A percentile compares a stretch with the other conserved stretches of the same genome.
Evolutionary conservation across 768 basidiomycete species (phyloP).

Genomic region (Termitomyces sp.): DNA sequence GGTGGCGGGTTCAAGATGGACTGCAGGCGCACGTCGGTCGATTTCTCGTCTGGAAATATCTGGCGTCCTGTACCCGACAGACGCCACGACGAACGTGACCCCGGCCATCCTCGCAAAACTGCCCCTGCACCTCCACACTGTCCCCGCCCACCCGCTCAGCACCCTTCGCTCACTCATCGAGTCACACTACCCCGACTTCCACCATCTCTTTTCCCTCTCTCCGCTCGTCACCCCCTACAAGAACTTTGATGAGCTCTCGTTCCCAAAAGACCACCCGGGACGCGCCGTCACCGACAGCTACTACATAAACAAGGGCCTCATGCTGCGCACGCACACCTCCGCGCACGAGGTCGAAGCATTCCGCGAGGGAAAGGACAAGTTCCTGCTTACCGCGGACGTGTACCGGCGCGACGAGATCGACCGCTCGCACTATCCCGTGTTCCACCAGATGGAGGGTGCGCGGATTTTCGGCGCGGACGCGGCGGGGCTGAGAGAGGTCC

Average conservation of each 20-base stretch:
- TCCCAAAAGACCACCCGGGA: constrained; percentile 91
- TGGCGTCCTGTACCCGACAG: constrained; percentile 66
- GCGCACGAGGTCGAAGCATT: constrained; percentile 97
- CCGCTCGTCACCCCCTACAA: constrained; percentile 86
- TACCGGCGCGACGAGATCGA: constrained; percentile 99
- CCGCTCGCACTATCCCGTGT: constrained; percentile 92
- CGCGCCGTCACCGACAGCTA: constrained; percentile 89
- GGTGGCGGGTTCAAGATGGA: constrained; percentile 1
- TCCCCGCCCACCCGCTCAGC: constrained; percentile 77
- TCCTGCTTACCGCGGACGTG: constrained; percentile 95
- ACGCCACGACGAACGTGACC: constrained; percentile 80
- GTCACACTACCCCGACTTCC: constrained; percentile 72
- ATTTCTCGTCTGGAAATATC: constrained; percentile 42
- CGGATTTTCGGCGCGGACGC: constrained; percentile 64
- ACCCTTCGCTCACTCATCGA: constrained; percentile 84
- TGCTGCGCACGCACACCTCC: constrained; percentile 98
- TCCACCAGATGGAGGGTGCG: constrained; percentile 98
- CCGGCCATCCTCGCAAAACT: constrained; percentile 82
- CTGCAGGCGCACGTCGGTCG: constrained; percentile 1
- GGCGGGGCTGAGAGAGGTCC: constrained; percentile 53
- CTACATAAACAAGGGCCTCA: constrained; percentile 84
- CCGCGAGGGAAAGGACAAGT: constrained; percentile 64
- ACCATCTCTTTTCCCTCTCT: constrained; percentile 71
- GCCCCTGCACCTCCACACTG: constrained; percentile 66
- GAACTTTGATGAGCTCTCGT: constrained; percentile 97